phyloP scores from a whole-genome alignment of 805 yeast genomes.

The Wickerhamomyces pijperi region DNA sequence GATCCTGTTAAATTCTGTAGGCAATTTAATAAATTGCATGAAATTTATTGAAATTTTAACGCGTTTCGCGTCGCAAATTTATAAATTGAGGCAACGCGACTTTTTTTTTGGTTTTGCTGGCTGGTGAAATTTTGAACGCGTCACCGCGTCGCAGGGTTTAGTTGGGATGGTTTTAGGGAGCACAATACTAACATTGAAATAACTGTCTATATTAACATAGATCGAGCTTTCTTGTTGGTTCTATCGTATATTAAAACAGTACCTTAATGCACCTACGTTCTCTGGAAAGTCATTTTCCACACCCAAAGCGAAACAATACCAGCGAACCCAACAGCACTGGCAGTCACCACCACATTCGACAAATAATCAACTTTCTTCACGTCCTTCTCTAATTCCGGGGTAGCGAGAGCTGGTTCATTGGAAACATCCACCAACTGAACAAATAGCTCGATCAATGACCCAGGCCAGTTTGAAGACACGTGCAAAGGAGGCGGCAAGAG shows the following conservation, averaged over 20 bases:
- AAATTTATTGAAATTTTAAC: background rate
- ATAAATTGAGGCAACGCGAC: no score
- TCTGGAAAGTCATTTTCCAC: conserved; percentile 29
- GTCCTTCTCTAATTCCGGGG: conserved; percentile 69
- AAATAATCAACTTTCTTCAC: conserved; percentile 32
- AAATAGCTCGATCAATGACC: conserved; percentile 76
- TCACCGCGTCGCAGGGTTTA: no score
- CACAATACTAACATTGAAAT: no score
- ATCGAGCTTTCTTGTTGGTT: no score
- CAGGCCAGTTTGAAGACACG: conserved; percentile 81
- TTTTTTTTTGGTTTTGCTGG: no score
- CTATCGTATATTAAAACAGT: no score
- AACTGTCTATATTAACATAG: no score
- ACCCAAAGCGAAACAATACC: conserved; percentile 54
- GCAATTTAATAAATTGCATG: background rate
- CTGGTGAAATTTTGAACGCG: no score
- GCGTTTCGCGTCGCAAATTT: background rate
- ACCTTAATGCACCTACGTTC: background rate
- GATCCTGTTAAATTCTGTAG: background rate
- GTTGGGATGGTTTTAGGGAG: no score
- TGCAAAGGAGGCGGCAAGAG: conserved; percentile 76
- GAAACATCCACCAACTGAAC: conserved; percentile 87
- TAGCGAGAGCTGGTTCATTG: conserved; percentile 60
- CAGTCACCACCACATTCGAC: conserved; percentile 46
- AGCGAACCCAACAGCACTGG: conserved; percentile 61